These are phyloP conservation scores for Lentinula detonsa DNA, from an alignment of 768 basidiomycete genomes.

Conservation along the genomic window DNA sequence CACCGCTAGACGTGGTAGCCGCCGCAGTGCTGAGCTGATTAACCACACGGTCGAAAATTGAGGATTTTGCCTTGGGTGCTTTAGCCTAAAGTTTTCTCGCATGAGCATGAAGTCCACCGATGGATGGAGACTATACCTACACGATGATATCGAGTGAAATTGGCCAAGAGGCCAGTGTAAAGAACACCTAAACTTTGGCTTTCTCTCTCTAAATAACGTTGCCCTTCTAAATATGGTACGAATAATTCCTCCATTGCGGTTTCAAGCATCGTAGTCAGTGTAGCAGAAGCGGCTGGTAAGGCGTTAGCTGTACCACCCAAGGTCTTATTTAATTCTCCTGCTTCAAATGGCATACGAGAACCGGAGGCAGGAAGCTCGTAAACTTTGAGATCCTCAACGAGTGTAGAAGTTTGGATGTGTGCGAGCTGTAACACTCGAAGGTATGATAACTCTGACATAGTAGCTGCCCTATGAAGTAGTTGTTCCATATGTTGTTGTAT, in stretches of 20 bases:
- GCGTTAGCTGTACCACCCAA: conserved; percentile 39
- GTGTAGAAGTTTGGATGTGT: conserved; percentile 66
- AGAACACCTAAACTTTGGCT: conserved; percentile 75
- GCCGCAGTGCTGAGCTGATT: conserved; percentile 81
- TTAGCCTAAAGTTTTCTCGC: conserved; percentile 34
- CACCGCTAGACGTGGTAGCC: conserved; percentile 52
- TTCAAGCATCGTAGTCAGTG: conserved; percentile 87
- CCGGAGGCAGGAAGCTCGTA: conserved; percentile 76
- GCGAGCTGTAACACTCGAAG: conserved; percentile 87
- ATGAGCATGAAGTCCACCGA: conserved; percentile 26
- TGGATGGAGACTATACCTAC: conserved; percentile 19
- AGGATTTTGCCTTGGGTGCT: conserved; percentile 59
- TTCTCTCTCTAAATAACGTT: conserved; percentile 89
- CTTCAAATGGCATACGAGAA: conserved; percentile 59
- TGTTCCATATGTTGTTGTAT: conserved; percentile 96
- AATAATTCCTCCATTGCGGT: conserved; percentile 95
- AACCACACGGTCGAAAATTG: conserved; percentile 86
- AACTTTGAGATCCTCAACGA: conserved; percentile 88
- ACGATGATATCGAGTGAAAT: conserved; percentile 80
- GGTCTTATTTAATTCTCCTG: conserved; percentile 53
- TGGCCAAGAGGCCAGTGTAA: conserved; percentile 63
- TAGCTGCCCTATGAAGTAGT: conserved; percentile 67
- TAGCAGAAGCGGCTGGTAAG: conserved; percentile 41
- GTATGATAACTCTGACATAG: conserved; percentile 84
- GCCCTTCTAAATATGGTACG: conserved; percentile 88